Percentiles rank a stretch among this genome's conserved stretches.
These are phyloP conservation scores for Coemansia sp. DNA, from an alignment of 192 early-diverging fungal genomes.

Conservation along the genomic window DNA sequence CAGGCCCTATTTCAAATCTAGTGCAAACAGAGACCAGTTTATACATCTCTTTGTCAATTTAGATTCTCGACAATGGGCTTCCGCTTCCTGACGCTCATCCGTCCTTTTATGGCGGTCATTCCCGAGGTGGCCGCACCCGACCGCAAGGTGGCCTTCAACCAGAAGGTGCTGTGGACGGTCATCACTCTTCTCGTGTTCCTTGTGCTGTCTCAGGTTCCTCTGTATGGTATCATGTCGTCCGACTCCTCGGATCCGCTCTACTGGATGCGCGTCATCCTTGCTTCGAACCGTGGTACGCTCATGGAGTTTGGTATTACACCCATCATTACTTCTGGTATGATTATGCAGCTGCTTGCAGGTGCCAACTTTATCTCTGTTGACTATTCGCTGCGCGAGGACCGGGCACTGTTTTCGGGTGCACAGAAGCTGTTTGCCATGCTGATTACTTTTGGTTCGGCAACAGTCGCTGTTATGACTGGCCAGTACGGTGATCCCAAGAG, in stretches of 20 bases:
- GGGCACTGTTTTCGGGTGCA: constrained; percentile 97
- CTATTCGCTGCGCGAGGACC: constrained; percentile 97
- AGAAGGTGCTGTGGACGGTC: constrained; percentile 99
- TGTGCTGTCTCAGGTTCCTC: constrained; percentile 98
- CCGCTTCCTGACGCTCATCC: constrained; percentile 92
- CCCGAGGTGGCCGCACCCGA: constrained; percentile 94
- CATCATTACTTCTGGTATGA: constrained; percentile 99
- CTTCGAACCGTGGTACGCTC: constrained; percentile 98
- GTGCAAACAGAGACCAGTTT: no score
- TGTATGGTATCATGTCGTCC: constrained; percentile 99
- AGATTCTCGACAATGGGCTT: constrained; percentile 49
- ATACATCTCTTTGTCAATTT: not conserved
- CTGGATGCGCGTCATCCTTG: constrained; percentile 99
- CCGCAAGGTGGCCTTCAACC: constrained; percentile 98
- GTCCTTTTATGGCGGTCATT: constrained; percentile 97
- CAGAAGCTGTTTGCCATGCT: constrained; percentile 99
- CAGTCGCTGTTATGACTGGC: constrained; percentile 97
- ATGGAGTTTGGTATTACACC: constrained; percentile 99
- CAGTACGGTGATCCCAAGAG: constrained; percentile 96
- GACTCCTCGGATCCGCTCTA: constrained; percentile 97
- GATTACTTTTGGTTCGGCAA: constrained; percentile 97
- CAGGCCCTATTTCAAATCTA: not conserved
- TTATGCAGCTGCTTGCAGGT: constrained; percentile 99
- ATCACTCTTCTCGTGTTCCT: constrained; percentile 99
- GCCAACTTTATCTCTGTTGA: constrained; percentile 99